Percentiles rank a stretch among this genome's conserved stretches.
Evolutionary conservation across 1,284 basidiomycete species (phyloP).

Genomic region (Austroboletus rostrupii): DNA sequence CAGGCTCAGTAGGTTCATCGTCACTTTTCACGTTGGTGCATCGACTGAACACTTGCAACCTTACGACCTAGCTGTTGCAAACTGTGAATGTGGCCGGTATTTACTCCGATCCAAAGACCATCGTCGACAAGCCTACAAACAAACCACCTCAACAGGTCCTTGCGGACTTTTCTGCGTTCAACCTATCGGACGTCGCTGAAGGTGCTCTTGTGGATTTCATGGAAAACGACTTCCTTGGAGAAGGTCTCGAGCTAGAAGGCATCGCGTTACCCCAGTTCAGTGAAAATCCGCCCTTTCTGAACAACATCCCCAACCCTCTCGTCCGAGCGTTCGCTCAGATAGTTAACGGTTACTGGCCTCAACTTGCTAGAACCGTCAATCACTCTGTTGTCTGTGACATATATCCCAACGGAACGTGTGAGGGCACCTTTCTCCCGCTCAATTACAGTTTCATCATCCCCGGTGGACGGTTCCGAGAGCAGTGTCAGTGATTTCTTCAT

Average conservation of each 20-base stretch:
- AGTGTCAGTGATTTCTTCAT: slow-evolving; percentile 43
- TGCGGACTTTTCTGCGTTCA: slow-evolving; percentile 63
- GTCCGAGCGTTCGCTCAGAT: slow-evolving; percentile 70
- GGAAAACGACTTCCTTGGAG: slow-evolving; percentile 75
- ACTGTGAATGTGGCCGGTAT: slow-evolving; percentile 78
- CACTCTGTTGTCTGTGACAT: slow-evolving; percentile 59
- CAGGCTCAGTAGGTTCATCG: slow-evolving; percentile 58
- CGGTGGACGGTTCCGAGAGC: slow-evolving; percentile 71
- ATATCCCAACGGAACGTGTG: slow-evolving; percentile 52
- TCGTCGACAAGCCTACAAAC: slow-evolving; percentile 87
- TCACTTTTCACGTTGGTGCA: neutral
- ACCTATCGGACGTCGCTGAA: slow-evolving; percentile 44
- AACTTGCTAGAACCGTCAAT: slow-evolving; percentile 77
- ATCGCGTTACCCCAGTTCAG: slow-evolving; percentile 62
- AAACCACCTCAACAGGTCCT: slow-evolving; percentile 63
- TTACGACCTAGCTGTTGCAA: slow-evolving; percentile 62
- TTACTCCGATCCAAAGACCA: slow-evolving; percentile 83
- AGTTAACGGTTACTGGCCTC: slow-evolving; percentile 81
- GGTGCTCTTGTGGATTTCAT: slow-evolving; percentile 68
- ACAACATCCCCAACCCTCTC: slow-evolving; percentile 68
- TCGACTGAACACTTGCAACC: neutral
- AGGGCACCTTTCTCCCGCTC: slow-evolving; percentile 82
- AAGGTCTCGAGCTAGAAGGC: slow-evolving; percentile 79
- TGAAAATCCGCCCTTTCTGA: slow-evolving; percentile 63
- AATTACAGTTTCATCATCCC: slow-evolving; percentile 91